A percentile compares a stretch with the other conserved stretches of the same genome.
These are phyloP conservation scores for Clavaria fumosa DNA, from an alignment of 768 basidiomycete species.

Conservation along the genomic window DNA sequence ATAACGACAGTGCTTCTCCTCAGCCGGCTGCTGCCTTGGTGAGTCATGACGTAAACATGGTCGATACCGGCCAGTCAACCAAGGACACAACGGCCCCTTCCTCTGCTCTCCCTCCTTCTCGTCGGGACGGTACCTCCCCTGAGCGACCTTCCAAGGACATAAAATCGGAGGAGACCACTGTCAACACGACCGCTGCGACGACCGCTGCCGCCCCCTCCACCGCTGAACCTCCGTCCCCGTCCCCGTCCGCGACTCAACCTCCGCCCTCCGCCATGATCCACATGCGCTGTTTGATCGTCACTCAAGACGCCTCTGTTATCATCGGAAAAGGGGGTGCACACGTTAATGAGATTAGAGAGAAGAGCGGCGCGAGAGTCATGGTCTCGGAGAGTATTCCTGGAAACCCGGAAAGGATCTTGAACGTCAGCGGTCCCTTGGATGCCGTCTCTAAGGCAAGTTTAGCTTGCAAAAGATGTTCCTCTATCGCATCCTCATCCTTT, in stretches of 20 bases:
- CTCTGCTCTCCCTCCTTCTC: slow-evolving; percentile 40
- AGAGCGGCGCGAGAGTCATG: slow-evolving; percentile 90
- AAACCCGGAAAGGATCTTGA: slow-evolving; percentile 97
- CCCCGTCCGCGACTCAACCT: slow-evolving; percentile 28
- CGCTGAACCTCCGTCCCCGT: too few relatives aligned
- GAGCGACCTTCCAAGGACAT: slow-evolving; percentile 23
- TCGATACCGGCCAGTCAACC: slow-evolving; percentile 34
- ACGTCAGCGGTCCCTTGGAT: slow-evolving; percentile 90
- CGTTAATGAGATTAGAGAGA: slow-evolving; percentile 97
- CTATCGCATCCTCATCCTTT: slow-evolving; percentile 1
- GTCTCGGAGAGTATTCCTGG: slow-evolving; percentile 98
- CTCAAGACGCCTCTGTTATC: slow-evolving; percentile 98
- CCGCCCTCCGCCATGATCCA: slow-evolving; percentile 77
- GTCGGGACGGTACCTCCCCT: slow-evolving; percentile 29
- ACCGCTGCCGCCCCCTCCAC: slow-evolving; percentile 36
- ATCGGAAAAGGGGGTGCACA: slow-evolving; percentile 93
- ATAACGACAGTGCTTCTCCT: slow-evolving; percentile 30
- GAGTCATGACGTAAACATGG: slow-evolving; percentile 46
- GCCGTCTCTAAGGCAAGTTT: slow-evolving; percentile 87
- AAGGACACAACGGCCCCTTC: slow-evolving; percentile 51
- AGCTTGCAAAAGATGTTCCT: slow-evolving; percentile 2
- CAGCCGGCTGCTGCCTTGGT: slow-evolving; percentile 21
- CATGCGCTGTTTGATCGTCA: slow-evolving; percentile 97
- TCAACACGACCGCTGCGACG: slow-evolving; percentile 24
- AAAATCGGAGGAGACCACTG: slow-evolving; percentile 27